These are phyloP conservation scores for Calonectria multiphialidica DNA, from an alignment of 2,329 filamentous ascomycete species.

Conservation along the genomic window DNA sequence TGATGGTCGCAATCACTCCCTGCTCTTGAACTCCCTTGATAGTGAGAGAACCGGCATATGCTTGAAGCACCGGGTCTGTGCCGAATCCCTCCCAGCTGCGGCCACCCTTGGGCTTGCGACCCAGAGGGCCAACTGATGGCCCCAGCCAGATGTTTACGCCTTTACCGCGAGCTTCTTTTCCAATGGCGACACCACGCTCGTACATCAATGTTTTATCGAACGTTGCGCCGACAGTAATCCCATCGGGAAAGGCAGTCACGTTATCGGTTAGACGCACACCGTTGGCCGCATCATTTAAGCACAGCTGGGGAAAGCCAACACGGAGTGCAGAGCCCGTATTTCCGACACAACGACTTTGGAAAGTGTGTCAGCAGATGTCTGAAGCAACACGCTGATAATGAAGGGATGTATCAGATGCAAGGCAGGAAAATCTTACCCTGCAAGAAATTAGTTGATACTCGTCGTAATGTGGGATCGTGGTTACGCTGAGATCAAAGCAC, in stretches of 20 bases:
- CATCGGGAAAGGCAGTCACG: conserved; percentile 81
- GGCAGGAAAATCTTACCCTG: conserved; percentile 27
- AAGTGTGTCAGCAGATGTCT: conserved; percentile 12
- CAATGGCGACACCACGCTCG: conserved; percentile 74
- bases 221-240: conserved; percentile 82
- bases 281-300: conserved; percentile 78
- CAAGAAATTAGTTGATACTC: neutral
- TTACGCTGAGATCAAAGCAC: neutral
- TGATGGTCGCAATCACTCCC: conserved; percentile 68
- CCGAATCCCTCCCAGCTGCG: conserved; percentile 84
- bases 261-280: conserved; percentile 81
- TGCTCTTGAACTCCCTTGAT: conserved; percentile 77
- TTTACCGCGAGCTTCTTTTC: conserved; percentile 79
- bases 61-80: conserved; percentile 79
- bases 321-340: conserved; percentile 80
- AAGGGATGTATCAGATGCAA: neutral
- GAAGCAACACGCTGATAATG: neutral
- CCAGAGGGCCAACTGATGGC: conserved; percentile 77
- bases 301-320: conserved; percentile 79
- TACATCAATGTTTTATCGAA: conserved; percentile 81
- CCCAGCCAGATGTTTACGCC: conserved; percentile 79
- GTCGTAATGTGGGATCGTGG: neutral
- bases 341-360: conserved; percentile 73
- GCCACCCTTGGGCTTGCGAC: conserved; percentile 78
- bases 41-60: conserved; percentile 80